phyloP scores from a whole-genome alignment of 2,329 filamentous ascomycete species.

The Alternaria sp. region DNA sequence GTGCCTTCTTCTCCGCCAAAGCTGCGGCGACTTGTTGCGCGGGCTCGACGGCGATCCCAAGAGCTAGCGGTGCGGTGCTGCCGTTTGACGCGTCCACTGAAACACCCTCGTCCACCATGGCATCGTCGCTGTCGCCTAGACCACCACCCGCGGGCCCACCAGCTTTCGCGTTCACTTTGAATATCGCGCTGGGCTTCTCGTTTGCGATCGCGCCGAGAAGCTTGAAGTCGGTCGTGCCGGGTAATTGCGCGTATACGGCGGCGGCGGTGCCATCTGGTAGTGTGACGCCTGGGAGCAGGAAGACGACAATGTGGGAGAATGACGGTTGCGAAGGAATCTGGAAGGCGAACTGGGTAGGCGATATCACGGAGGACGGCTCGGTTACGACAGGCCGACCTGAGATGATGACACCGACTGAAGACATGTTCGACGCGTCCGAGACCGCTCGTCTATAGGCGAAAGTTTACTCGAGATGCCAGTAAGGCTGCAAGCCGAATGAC shows the following conservation, averaged over 20 bases:
- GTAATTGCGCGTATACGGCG: constrained; percentile 86
- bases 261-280: constrained; percentile 81
- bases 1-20: constrained; percentile 66
- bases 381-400: constrained; percentile 68
- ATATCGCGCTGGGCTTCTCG: constrained; percentile 91
- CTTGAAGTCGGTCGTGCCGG: constrained; percentile 69
- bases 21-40: constrained; percentile 74
- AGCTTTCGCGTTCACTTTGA: constrained; percentile 69
- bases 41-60: constrained; percentile 85
- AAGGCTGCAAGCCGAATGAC: constrained; percentile 4
- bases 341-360: constrained; percentile 70
- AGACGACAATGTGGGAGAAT: constrained; percentile 82
- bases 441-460: not conserved
- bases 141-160: constrained; percentile 48
- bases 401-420: constrained; percentile 66
- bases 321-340: constrained; percentile 68
- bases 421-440: constrained; percentile 50
- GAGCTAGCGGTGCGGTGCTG: constrained; percentile 59
- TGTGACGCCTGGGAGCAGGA: constrained; percentile 79
- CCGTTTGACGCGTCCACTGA: constrained; percentile 20
- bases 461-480: constrained; percentile 1
- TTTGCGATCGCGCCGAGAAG: constrained; percentile 90
- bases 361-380: constrained; percentile 60
- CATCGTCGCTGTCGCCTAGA: constrained; percentile 59
- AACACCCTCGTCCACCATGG: constrained; percentile 54